A percentile compares a stretch with the other conserved stretches of the same genome.
Conservation (phyloP, 129 eudicot species). For the Flaveria brownii region DNA sequence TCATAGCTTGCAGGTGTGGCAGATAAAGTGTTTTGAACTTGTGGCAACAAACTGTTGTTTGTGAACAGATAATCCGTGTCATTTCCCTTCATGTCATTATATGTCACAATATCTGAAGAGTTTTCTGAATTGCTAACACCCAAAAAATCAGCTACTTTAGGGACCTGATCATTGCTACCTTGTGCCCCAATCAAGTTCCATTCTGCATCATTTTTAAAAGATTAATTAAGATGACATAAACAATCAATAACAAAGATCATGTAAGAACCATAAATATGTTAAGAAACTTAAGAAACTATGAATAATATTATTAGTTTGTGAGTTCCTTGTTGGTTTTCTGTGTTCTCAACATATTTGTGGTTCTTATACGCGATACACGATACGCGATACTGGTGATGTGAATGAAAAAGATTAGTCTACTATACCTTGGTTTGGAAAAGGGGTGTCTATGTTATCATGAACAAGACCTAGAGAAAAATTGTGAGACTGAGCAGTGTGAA, state of each 20-base stretch:
- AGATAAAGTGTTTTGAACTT: conserved; percentile 50
- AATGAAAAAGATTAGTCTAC: not conserved
- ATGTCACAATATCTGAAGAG: conserved; percentile 64
- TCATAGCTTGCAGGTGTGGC: conserved; percentile 46
- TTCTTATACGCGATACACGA: no score
- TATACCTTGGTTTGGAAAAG: conserved; percentile 80
- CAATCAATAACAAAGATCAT: not conserved
- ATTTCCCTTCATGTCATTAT: conserved; percentile 58
- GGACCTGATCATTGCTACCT: conserved; percentile 63
- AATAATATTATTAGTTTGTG: no score
- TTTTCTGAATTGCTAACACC: conserved; percentile 85
- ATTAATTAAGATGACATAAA: not conserved
- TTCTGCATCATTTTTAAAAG: conserved; percentile 38
- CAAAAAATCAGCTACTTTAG: conserved; percentile 90
- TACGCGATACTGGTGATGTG: no score
- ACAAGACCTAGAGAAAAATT: conserved; percentile 83
- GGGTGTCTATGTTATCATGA: conserved; percentile 67
- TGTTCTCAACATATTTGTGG: no score
- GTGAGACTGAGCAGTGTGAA: conserved; percentile 62
- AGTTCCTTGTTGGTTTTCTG: no score
- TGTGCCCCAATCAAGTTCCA: conserved; percentile 86
- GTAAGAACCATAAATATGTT: no score
- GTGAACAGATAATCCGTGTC: conserved; percentile 67
- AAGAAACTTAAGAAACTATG: no score
- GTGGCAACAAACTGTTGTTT: conserved; percentile 47